Conservation (phyloP, 331 rosid genomes). For the Quercus lobata region DNA sequence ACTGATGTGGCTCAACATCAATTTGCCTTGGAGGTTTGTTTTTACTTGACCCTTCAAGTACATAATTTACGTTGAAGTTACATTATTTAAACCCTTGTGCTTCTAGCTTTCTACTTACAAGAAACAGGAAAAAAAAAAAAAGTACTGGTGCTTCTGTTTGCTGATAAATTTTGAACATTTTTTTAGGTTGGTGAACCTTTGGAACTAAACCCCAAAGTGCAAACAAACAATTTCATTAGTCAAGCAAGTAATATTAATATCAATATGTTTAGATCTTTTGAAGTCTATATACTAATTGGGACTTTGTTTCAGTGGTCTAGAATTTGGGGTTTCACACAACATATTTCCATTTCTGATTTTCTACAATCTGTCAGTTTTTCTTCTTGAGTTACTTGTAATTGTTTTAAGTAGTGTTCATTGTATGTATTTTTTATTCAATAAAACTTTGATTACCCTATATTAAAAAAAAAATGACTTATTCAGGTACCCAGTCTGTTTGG, state of each 20-base stretch:
- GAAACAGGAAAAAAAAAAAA: no score
- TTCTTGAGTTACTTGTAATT: no score
- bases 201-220: not conserved
- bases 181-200: not conserved
- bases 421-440: no score
- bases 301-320: no score
- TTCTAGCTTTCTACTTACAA: no score
- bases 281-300: no score
- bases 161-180: not conserved
- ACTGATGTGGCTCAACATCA: conserved; percentile 77
- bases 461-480: not conserved
- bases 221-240: not conserved
- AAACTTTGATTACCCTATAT: no score
- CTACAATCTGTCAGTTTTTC: no score
- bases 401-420: no score
- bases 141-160: not conserved
- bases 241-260: not conserved
- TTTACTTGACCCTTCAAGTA: not conserved
- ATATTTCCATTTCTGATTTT: no score
- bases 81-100: not conserved
- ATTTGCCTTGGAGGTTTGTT: conserved; percentile 87
- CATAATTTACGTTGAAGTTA: not conserved
- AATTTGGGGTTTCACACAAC: no score
- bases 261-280: not conserved
- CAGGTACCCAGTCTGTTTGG: not conserved